These are phyloP conservation scores for Lagenidium giganteum DNA, from an alignment of 352 stramenopile species.

Conservation along the genomic window DNA sequence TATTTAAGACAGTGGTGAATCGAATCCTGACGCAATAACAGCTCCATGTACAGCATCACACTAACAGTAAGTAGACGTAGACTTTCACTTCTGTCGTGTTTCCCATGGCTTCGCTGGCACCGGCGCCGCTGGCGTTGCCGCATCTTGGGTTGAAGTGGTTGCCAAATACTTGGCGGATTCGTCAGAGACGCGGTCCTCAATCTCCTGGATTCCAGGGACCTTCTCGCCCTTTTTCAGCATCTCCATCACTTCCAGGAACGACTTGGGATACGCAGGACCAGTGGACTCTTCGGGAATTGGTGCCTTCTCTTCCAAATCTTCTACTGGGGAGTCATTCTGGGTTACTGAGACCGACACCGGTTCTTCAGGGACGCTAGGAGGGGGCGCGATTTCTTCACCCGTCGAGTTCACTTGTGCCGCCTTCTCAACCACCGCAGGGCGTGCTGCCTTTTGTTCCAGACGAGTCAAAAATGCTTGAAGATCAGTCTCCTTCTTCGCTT, in stretches of 20 bases:
- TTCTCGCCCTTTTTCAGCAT: slow-evolving; percentile 66
- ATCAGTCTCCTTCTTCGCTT: slow-evolving; percentile 9
- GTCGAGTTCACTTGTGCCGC: neutral
- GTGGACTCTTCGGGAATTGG: slow-evolving; percentile 5
- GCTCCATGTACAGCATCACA: neutral
- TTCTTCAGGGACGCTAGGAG: neutral
- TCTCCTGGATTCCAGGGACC: slow-evolving; percentile 68
- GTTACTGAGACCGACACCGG: neutral
- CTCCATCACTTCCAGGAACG: slow-evolving; percentile 72
- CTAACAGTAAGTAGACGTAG: no score
- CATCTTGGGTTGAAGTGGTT: neutral
- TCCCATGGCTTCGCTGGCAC: slow-evolving; percentile 15
- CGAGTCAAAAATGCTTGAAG: slow-evolving; percentile 14
- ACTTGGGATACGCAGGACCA: slow-evolving; percentile 54
- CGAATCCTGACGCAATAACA: neutral
- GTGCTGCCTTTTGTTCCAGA: slow-evolving; percentile 16
- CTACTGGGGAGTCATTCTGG: neutral
- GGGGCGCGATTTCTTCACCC: no score
- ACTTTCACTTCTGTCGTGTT: slow-evolving; percentile 12
- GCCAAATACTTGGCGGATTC: slow-evolving; percentile 28
- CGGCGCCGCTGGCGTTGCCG: neutral
- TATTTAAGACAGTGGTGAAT: no score
- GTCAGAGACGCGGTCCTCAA: slow-evolving; percentile 69
- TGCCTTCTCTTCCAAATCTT: slow-evolving; percentile 11
- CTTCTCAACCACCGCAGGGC: neutral